Conservation (phyloP, 2,329 filamentous ascomycete species). For the Pezicula carpinea region DNA sequence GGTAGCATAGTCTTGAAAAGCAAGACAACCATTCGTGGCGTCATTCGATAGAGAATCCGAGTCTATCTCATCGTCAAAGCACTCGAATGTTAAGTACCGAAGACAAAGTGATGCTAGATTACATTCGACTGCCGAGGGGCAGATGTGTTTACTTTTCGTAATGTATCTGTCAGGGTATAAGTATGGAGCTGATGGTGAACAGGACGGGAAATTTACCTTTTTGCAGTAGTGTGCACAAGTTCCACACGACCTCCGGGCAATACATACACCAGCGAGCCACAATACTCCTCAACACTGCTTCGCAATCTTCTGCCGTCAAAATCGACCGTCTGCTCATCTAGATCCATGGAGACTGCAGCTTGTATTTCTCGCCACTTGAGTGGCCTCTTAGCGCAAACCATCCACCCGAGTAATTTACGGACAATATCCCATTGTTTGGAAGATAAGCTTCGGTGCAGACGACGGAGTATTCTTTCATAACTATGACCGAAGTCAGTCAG, state of each 20-base stretch:
- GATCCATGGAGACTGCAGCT: slow-evolving; percentile 30
- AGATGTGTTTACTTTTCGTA: slow-evolving; percentile 7
- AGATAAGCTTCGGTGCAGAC: not conserved
- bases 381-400: slow-evolving; percentile 33
- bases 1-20: slow-evolving; percentile 28
- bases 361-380: slow-evolving; percentile 39
- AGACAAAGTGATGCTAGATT: slow-evolving; percentile 24
- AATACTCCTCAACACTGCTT: slow-evolving; percentile 28
- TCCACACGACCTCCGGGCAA: slow-evolving; percentile 25
- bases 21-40: slow-evolving; percentile 14
- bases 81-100: slow-evolving; percentile 24
- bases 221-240: slow-evolving; percentile 34
- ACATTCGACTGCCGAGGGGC: slow-evolving; percentile 11
- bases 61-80: slow-evolving; percentile 14
- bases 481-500: not conserved
- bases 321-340: slow-evolving; percentile 24
- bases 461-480: slow-evolving; percentile 11
- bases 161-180: slow-evolving; percentile 9
- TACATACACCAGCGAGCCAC: slow-evolving; percentile 31
- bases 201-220: slow-evolving; percentile 18
- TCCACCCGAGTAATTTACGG: slow-evolving; percentile 31
- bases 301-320: slow-evolving; percentile 24
- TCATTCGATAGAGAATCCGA: slow-evolving; percentile 3
- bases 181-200: too few species aligned
- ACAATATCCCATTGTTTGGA: slow-evolving; percentile 3